A percentile compares a stretch with the other conserved stretches of the same genome.
Conservation (phyloP, 371 early-diverging fungal genomes). For the Mucor saturninus region DNA sequence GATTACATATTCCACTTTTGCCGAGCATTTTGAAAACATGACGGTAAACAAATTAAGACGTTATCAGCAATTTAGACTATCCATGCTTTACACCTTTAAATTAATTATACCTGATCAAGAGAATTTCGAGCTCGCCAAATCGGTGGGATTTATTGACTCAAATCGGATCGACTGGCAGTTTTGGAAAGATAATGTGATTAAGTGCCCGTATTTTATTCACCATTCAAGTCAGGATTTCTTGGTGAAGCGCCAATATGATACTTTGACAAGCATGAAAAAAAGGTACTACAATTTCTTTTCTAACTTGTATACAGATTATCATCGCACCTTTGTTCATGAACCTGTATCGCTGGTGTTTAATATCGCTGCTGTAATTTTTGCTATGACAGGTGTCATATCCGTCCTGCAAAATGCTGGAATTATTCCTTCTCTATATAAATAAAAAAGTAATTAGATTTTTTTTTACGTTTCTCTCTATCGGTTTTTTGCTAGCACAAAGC, state of each 20-base stretch:
- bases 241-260: neutral
- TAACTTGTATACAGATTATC: neutral
- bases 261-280: neutral
- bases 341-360: neutral
- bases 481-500: too few relatives aligned
- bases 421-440: neutral
- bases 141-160: neutral
- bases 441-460: too few relatives aligned
- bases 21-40: neutral
- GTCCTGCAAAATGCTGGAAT: neutral
- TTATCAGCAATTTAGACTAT: neutral
- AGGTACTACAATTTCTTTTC: slow-evolving; percentile 2
- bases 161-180: neutral
- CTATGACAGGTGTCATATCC: neutral
- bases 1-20: neutral
- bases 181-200: slow-evolving; percentile 2
- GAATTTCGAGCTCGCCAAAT: neutral
- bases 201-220: neutral
- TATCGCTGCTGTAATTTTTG: neutral
- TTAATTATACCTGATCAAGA: slow-evolving; percentile 1
- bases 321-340: neutral
- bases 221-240: neutral
- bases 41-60: neutral
- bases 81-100: neutral
- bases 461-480: too few relatives aligned